phyloP scores from a whole-genome alignment of 2,329 filamentous ascomycete species.

The Talaromyces sp. region DNA sequence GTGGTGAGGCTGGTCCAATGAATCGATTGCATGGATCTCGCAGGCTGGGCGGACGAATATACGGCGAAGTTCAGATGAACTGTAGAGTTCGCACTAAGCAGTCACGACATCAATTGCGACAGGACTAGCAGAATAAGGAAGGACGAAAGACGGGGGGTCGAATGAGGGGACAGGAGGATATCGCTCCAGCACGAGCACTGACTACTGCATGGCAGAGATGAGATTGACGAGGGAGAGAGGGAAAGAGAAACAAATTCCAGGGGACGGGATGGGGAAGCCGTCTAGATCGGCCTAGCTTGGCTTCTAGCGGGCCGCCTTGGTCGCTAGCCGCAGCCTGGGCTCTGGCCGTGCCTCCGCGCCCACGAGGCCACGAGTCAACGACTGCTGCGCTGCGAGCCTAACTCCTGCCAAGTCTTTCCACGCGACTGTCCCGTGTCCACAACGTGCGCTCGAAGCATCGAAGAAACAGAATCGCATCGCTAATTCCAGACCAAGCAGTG shows the following conservation, averaged over 20 bases:
- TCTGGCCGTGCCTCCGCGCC: neutral
- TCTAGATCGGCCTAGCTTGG: neutral
- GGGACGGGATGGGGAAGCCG: neutral
- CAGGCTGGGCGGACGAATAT: neutral
- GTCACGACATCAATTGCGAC: neutral
- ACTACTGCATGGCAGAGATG: neutral
- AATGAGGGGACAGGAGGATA: neutral
- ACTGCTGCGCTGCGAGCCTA: neutral
- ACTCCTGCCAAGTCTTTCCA: neutral
- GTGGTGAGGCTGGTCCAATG: neutral
- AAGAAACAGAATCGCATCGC: neutral
- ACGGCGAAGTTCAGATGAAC: neutral
- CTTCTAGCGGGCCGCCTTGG: neutral
- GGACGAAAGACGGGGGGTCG: neutral
- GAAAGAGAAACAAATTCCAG: neutral
- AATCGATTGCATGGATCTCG: neutral
- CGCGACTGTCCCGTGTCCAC: no score
- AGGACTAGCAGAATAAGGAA: neutral
- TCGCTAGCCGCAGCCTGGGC: neutral
- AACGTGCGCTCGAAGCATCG: no score
- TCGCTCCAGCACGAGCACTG: neutral
- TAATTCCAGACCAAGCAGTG: neutral
- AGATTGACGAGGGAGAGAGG: neutral
- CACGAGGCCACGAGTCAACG: neutral
- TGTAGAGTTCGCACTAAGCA: neutral